Base-by-base conservation (phyloP, 2,329 filamentous ascomycete genomes). In the Macroventuria anomochaeta region DNA sequence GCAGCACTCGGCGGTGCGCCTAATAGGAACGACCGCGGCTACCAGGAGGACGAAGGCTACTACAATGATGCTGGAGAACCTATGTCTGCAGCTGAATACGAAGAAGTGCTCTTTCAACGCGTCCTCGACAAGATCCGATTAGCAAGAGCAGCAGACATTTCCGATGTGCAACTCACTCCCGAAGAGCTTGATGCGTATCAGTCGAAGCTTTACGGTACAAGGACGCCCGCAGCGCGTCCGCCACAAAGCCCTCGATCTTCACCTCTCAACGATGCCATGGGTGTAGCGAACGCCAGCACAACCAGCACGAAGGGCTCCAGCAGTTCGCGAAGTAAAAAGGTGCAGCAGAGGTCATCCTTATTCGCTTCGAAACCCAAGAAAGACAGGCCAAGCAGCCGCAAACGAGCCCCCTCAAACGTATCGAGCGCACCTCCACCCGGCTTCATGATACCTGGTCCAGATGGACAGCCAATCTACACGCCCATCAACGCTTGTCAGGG, bases 181-280 rank as follows among this genome's bases (percentile, higher is more conserved):
- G 86, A 89, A 47, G 93, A 97, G 74, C 80, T 96, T 64, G 88
- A 88, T 57, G 92, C 91, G 39, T 81, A 96, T 63, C 88, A 93
- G 70, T 84, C 86, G 58, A 81, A 83, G 65, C 78, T 83, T 58
- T 84, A 86, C 71, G 84, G 87, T 15, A 49, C 62, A 48, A 64
- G 59, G 50, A 59, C 62, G 58, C 59, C 65, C 59, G 59, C 67
- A 68, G 65, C 59, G 61, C 68, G 61, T 40, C 59, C 68, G 34
- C 57, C 63, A 54, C 32, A 46, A 31, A 63, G 55, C 32, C 33
- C 61, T 46, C 61, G 61, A 23, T 62, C 63, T 26, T 66, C 70
- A 17, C 55, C 65, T 6, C 62, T 68, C 29, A 68, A 70, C 40
- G 70, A 72, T 36, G 48, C 61, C 12, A 68, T 72, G 47, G 71